These are phyloP conservation scores for Neurospora intermedia DNA, from an alignment of 495 filamentous ascomycete species.

Conservation along the genomic window DNA sequence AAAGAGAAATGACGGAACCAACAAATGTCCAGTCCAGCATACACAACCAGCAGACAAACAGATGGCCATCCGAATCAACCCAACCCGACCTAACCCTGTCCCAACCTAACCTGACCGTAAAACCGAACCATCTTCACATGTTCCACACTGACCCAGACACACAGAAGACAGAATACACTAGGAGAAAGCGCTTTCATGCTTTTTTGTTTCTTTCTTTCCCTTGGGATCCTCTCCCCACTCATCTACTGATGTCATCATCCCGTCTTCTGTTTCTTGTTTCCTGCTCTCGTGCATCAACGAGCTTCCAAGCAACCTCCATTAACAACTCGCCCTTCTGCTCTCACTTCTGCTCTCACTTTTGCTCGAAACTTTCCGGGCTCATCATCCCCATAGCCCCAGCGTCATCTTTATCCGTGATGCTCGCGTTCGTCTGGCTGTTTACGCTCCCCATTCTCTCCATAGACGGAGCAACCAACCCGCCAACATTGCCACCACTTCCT, in stretches of 20 bases:
- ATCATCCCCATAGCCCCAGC: slow-evolving; percentile 44
- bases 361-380: slow-evolving; percentile 55
- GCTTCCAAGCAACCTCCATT: neutral
- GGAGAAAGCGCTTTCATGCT: neutral
- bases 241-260: neutral
- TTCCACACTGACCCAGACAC: neutral
- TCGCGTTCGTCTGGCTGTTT: slow-evolving; percentile 41
- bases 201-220: neutral
- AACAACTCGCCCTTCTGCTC: neutral
- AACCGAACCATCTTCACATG: neutral
- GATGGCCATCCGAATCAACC: neutral
- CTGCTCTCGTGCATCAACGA: neutral
- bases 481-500: neutral
- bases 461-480: slow-evolving; percentile 8
- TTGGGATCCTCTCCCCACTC: neutral
- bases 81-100: neutral
- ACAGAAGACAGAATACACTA: neutral
- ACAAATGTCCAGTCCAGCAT: neutral
- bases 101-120: neutral
- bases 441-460: slow-evolving; percentile 42
- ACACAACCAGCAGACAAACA: neutral
- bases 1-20: neutral
- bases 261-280: neutral
- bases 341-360: slow-evolving; percentile 8
- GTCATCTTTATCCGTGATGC: slow-evolving; percentile 45